phyloP scores from a whole-genome alignment of 495 filamentous ascomycete genomes.

The Penicillium argentinense region DNA sequence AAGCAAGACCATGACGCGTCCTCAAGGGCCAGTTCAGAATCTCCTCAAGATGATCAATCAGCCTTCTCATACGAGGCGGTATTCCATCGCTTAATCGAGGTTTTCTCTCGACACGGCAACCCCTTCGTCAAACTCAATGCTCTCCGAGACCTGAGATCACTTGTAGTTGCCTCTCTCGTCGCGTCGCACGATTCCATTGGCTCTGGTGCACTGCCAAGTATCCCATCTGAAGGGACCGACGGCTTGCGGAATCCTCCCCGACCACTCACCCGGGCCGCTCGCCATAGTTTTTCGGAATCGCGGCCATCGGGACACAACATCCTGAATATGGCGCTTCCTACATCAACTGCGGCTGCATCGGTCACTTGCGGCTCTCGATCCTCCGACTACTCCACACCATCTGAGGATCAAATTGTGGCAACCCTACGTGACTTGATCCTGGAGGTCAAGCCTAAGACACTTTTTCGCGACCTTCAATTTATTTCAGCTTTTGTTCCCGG shows the following conservation, averaged over 20 bases:
- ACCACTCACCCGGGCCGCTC: constrained; percentile 21
- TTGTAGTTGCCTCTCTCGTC: constrained; percentile 72
- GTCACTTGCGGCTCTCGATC: constrained; percentile 38
- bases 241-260: background rate
- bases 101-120: constrained; percentile 88
- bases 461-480: constrained; percentile 94
- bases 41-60: constrained; percentile 5
- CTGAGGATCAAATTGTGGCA: constrained; percentile 67
- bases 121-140: constrained; percentile 83
- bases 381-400: constrained; percentile 39
- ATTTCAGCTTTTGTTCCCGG: constrained; percentile 89
- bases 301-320: constrained; percentile 12
- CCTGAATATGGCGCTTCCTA: constrained; percentile 18
- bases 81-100: constrained; percentile 76
- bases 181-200: constrained; percentile 46
- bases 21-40: background rate
- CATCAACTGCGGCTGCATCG: constrained; percentile 33
- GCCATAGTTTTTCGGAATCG: constrained; percentile 39
- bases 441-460: constrained; percentile 78
- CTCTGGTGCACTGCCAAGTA: constrained; percentile 19
- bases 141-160: constrained; percentile 75
- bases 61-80: constrained; percentile 71
- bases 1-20: background rate
- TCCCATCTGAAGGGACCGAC: constrained; percentile 3
- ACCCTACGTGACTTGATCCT: constrained; percentile 77